Base-by-base conservation (phyloP, 2,329 filamentous ascomycete species). In the Magnaporthiopsis incrustans region DNA sequence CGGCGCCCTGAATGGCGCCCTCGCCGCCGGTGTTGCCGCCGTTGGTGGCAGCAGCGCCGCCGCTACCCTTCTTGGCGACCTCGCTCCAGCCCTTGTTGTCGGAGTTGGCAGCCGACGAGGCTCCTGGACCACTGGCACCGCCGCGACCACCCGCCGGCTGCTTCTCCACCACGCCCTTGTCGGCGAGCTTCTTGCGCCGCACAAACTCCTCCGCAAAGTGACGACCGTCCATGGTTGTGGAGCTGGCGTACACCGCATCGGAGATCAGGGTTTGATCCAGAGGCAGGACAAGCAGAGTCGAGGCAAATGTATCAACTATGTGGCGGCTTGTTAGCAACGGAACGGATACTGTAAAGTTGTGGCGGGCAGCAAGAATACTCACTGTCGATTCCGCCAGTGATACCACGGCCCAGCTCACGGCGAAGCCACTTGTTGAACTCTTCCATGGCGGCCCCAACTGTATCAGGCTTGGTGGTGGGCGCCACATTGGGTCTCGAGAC, bases 181-280 rank as follows among this genome's bases (percentile, higher is more conserved):
- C 94, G 0, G 95, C 94, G 1, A 96, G 85, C 81, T 90, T 96
- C 78, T 93, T 94, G 70, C 94, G 92, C 44, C 93, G 90, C 65
- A 98, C 85, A 72, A 95, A 99, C 75, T 99, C 95, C 66, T 96
- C 91, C 0, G 92, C 92, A 72, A 98, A 98, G 72, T 96, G 92
- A 61, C 90, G 89, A 0, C 91, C 92, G 72, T 99, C 92, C 76
- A 99, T 91, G 0, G 93, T 96, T 71, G 89, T 89, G 2, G 91
- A 96, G 73, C 87, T 89, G 65, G 86, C 86, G 76, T 98, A 97
- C 27, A 98, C 89, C 11, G 90, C 90, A 73, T 98, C 95, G 15
- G 91, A 90, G 70, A 99, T 93, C 69, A 98, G 84, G 66, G 90
- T 86, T 18, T 85, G 80, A 65, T 97, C 92, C 0, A 87, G 80